Conservation (phyloP, 768 basidiomycete species). For the Candolleomyces efflorescens region DNA sequence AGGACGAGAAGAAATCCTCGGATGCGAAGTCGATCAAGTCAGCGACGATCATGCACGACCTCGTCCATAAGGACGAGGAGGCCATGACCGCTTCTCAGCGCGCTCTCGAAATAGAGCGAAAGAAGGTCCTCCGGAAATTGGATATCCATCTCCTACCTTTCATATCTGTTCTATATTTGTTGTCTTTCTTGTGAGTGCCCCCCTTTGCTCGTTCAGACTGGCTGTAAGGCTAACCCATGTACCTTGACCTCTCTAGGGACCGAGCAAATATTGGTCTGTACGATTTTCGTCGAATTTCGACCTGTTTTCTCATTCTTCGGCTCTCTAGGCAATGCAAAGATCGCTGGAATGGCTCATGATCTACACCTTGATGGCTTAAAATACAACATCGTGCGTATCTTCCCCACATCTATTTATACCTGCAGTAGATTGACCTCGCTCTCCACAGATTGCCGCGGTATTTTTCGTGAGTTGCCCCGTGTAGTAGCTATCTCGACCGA, state of each 20-base stretch:
- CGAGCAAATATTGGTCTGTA: conserved; percentile 27
- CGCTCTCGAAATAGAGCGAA: conserved; percentile 14
- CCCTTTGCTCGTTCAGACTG: neutral
- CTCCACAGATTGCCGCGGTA: conserved; percentile 23
- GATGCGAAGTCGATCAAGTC: neutral
- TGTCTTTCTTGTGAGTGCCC: conserved; percentile 41
- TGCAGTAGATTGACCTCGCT: neutral
- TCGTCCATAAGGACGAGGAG: neutral
- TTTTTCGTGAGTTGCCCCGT: conserved; percentile 21
- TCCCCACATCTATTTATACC: neutral
- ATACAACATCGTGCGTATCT: conserved; percentile 26
- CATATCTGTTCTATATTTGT: conserved; percentile 39
- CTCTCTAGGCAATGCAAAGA: conserved; percentile 24
- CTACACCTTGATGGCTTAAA: conserved; percentile 24
- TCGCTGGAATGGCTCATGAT: conserved; percentile 29
- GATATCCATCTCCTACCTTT: conserved; percentile 42
- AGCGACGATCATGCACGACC: neutral
- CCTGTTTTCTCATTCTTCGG: neutral
- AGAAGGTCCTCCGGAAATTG: conserved; percentile 35
- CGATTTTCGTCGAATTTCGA: neutral
- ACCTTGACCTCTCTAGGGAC: conserved; percentile 16
- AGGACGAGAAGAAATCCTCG: neutral
- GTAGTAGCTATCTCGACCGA: neutral
- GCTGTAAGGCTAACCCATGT: neutral
- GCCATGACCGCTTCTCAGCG: neutral